These are phyloP conservation scores for Mycena venus DNA, from an alignment of 768 basidiomycete genomes.

Conservation along the genomic window DNA sequence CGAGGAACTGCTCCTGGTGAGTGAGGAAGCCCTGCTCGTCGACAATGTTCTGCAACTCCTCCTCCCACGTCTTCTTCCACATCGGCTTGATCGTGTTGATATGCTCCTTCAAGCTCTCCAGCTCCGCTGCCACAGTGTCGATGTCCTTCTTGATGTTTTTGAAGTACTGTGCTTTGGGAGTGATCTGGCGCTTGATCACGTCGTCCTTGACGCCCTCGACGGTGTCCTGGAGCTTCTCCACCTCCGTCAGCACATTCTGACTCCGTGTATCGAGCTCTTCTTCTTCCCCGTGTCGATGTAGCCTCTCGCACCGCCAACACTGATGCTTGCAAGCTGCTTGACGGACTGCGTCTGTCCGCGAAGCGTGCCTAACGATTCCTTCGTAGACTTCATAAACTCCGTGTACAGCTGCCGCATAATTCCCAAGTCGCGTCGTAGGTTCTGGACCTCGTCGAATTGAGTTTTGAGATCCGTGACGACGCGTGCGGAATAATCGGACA, in stretches of 20 bases:
- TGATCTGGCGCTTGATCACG: slow-evolving; percentile 89
- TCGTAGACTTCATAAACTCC: slow-evolving; percentile 93
- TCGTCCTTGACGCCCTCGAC: slow-evolving; percentile 93
- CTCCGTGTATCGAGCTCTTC: slow-evolving; percentile 91
- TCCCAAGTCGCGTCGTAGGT: slow-evolving; percentile 92
- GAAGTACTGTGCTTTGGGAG: slow-evolving; percentile 82
- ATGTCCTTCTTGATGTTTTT: slow-evolving; percentile 82
- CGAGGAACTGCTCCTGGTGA: slow-evolving; percentile 92
- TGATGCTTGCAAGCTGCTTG: slow-evolving; percentile 84
- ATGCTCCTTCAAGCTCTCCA: slow-evolving; percentile 85
- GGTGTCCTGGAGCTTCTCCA: slow-evolving; percentile 93
- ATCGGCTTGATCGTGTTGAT: slow-evolving; percentile 92
- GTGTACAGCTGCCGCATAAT: slow-evolving; percentile 95
- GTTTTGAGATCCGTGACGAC: slow-evolving; percentile 88
- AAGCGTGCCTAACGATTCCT: slow-evolving; percentile 83
- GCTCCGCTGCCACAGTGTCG: slow-evolving; percentile 71
- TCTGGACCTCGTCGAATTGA: slow-evolving; percentile 96
- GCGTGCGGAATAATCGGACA: slow-evolving; percentile 79
- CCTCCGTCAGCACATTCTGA: slow-evolving; percentile 90
- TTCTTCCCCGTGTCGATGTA: slow-evolving; percentile 94
- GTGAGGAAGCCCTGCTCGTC: slow-evolving; percentile 96
- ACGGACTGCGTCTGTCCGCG: slow-evolving; percentile 90
- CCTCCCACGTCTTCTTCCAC: slow-evolving; percentile 99
- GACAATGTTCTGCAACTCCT: slow-evolving; percentile 95
- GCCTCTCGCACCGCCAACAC: slow-evolving; percentile 87